A percentile compares a stretch with the other conserved stretches of the same genome.
Evolutionary conservation across 495 filamentous ascomycete species (phyloP).

Genomic region (Penicillium arizonense): DNA sequence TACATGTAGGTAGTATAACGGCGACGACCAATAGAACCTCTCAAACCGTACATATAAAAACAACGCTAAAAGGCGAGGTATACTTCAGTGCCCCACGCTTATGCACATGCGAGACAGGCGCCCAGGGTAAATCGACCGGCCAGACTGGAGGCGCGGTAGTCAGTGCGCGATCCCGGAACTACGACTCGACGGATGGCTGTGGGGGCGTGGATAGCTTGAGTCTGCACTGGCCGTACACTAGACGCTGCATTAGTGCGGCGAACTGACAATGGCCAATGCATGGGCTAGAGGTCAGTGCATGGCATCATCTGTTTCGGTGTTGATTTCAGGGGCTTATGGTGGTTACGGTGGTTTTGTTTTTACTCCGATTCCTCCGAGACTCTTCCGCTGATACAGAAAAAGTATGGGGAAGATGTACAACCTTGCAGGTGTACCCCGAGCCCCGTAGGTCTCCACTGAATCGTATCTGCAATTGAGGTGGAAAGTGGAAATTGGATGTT

Average conservation of each 20-base stretch:
- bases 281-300: constrained; percentile 22
- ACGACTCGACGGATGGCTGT: constrained; percentile 19
- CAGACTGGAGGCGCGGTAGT: constrained; percentile 25
- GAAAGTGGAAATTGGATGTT: too few relatives aligned
- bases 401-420: constrained; percentile 6
- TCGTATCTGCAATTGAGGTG: not conserved
- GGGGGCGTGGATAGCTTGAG: constrained; percentile 14
- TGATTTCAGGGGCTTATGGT: constrained; percentile 16
- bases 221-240: constrained; percentile 19
- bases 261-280: constrained; percentile 25
- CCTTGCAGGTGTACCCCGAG: constrained; percentile 15
- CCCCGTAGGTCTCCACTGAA: constrained; percentile 1
- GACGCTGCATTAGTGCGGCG: constrained; percentile 27
- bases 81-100: constrained; percentile 10
- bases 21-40: too few relatives aligned
- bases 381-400: not conserved
- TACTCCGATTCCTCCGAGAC: not conserved
- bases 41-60: not conserved
- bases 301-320: constrained; percentile 12
- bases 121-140: constrained; percentile 13
- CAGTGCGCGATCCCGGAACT: constrained; percentile 23
- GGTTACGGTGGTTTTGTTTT: not conserved
- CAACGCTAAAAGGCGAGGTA: not conserved
- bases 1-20: not conserved
- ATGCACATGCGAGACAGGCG: constrained; percentile 4